A percentile compares a stretch with the other conserved stretches of the same genome.
Evolutionary conservation across 2,329 filamentous ascomycete genomes (phyloP).

Genomic region (Sclerotinia subarctica): DNA sequence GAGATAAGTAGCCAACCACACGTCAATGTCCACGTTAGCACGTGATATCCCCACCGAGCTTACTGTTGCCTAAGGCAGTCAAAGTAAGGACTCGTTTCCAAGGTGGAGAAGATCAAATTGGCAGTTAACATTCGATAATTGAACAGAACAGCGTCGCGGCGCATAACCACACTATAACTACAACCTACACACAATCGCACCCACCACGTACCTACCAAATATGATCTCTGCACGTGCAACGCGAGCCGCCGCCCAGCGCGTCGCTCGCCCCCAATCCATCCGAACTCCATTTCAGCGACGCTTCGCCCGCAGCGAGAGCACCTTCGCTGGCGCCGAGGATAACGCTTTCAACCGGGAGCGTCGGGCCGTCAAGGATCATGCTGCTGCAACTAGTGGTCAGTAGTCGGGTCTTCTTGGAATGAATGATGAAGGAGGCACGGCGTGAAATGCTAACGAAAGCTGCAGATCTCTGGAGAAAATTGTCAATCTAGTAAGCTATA

Average conservation of each 20-base stretch:
- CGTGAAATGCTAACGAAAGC: conserved; percentile 32
- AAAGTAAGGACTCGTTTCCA: not conserved
- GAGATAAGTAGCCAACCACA: too few relatives aligned
- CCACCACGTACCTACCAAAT: conserved; percentile 31
- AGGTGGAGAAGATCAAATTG: conserved; percentile 5
- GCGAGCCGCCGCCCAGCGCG: conserved; percentile 58
- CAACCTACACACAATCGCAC: conserved; percentile 15
- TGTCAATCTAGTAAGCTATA: conserved; percentile 81
- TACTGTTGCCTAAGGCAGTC: not conserved
- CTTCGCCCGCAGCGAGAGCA: conserved; percentile 61
- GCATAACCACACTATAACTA: conserved; percentile 10
- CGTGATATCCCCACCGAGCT: not conserved
- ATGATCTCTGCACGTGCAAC: conserved; percentile 66
- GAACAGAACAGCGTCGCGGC: conserved; percentile 15
- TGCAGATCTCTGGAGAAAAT: conserved; percentile 88
- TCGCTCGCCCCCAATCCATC: conserved; percentile 52
- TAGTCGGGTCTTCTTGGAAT: conserved; percentile 30
- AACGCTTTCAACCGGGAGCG: conserved; percentile 95
- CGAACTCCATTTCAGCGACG: conserved; percentile 64
- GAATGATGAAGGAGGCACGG: not conserved
- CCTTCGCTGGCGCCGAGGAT: conserved; percentile 62
- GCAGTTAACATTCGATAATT: conserved; percentile 18
- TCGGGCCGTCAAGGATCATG: conserved; percentile 85
- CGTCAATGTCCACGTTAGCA: not conserved
- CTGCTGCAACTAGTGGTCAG: conserved; percentile 77